Evolutionary conservation across 345 rosid genomes (phyloP).

Genomic region (Citrus inodora): DNA sequence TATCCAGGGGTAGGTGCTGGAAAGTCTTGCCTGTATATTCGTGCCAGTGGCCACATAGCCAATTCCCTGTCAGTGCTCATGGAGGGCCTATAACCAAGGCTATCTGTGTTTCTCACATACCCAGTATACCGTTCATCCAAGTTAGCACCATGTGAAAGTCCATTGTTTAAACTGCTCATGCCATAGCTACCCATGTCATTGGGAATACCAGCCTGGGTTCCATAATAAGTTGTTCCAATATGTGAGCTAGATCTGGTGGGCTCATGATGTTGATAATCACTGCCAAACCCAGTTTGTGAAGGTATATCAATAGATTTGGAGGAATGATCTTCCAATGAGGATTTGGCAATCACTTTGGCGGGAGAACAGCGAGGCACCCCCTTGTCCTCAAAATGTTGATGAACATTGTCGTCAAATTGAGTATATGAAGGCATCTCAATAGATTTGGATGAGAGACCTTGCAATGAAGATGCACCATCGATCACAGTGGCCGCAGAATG

Average conservation of each 20-base stretch:
- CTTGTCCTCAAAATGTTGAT: conserved; percentile 2
- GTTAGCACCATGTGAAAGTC: conserved; percentile 21
- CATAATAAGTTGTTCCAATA: conserved; percentile 31
- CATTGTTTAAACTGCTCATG: conserved; percentile 22
- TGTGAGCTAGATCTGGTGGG: conserved; percentile 3
- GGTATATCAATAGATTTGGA: conserved; percentile 13
- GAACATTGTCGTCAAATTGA: conserved; percentile 3
- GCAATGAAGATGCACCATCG: conserved; percentile 24
- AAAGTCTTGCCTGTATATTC: conserved; percentile 28
- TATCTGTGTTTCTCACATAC: conserved; percentile 17
- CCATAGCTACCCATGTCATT: conserved; percentile 33
- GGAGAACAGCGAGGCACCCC: conserved; percentile 15
- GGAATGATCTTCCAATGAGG: conserved; percentile 19
- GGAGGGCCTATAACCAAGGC: conserved; percentile 28
- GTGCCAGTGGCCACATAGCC: conserved; percentile 24
- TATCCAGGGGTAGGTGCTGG: conserved; percentile 3
- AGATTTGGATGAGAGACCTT: conserved; percentile 11
- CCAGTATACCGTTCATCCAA: conserved; percentile 25
- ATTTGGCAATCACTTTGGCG: conserved; percentile 20
- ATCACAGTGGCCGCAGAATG: conserved; percentile 10
- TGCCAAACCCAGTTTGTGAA: not conserved
- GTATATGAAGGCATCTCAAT: not conserved
- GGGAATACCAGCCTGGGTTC: conserved; percentile 16
- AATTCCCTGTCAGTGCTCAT: conserved; percentile 17
- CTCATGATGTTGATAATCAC: not conserved